Conservation (phyloP, 225 moss, liverwort and hornwort species). For the Anthoceros angustus region DNA sequence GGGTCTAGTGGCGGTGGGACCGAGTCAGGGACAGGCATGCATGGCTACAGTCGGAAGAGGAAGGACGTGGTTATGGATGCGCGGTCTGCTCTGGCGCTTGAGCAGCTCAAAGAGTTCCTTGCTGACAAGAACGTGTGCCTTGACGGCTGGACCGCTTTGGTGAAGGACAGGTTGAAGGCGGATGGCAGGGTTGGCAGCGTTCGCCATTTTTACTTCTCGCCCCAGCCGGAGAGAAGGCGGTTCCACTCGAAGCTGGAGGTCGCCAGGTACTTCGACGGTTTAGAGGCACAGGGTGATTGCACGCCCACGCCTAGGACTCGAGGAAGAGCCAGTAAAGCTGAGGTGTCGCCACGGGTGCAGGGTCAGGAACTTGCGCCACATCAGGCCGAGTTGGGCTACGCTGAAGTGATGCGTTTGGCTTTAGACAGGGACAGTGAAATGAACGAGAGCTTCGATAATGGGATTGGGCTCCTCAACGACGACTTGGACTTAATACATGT, state of each 20-base stretch:
- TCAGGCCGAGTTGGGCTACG: too few relatives aligned
- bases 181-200: neutral
- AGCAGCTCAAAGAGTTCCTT: neutral
- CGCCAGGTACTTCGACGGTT: neutral
- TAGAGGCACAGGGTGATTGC: neutral
- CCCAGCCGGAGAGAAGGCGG: neutral
- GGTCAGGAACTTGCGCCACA: too few relatives aligned
- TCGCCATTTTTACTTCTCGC: neutral
- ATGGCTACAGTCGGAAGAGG: neutral
- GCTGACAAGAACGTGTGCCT: neutral
- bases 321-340: too few relatives aligned
- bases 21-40: neutral
- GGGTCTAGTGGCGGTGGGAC: too few relatives aligned
- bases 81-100: neutral
- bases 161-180: neutral
- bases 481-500: slow-evolving; percentile 6
- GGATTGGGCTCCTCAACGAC: slow-evolving; percentile 26
- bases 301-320: too few relatives aligned
- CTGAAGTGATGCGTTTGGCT: too few relatives aligned
- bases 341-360: too few relatives aligned
- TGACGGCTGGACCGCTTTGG: neutral
- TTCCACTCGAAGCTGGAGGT: neutral
- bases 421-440: too few relatives aligned
- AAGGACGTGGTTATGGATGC: neutral
- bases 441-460: neutral